Conservation (phyloP, 306 rosid species). For the Cicer bijugum region DNA sequence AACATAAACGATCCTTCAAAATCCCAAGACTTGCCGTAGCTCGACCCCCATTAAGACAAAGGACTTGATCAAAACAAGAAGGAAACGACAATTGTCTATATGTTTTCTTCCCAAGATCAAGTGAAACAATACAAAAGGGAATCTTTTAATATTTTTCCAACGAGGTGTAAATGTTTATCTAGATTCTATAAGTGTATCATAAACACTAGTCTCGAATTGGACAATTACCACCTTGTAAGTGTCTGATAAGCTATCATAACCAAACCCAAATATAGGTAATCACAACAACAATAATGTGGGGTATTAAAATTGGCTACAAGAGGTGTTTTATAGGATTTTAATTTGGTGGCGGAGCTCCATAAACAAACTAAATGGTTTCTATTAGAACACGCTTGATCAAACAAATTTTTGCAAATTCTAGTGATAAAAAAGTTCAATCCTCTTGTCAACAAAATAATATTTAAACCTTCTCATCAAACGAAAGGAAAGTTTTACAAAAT, state of each 20-base stretch:
- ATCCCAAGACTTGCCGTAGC: background rate
- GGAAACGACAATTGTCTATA: background rate
- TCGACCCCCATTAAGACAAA: background rate
- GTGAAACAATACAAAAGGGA: background rate
- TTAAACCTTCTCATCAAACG: too few relatives aligned
- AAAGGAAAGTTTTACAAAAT: conserved; percentile 16
- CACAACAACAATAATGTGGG: too few relatives aligned
- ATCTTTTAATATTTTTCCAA: conserved; percentile 4
- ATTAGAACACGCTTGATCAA: background rate
- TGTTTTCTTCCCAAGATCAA: background rate
- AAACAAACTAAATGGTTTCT: background rate
- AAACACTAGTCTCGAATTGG: too few relatives aligned
- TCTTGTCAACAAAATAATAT: too few relatives aligned
- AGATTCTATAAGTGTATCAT: background rate
- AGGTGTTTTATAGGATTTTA: background rate
- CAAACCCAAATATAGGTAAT: background rate
- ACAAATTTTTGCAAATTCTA: too few relatives aligned
- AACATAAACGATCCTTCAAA: conserved; percentile 6
- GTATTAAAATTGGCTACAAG: background rate
- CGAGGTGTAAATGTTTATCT: background rate
- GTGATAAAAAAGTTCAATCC: too few relatives aligned
- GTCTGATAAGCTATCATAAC: background rate
- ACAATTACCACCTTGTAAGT: background rate
- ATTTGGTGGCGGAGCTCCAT: background rate
- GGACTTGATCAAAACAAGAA: background rate